Conservation (phyloP, 2,329 filamentous ascomycete species). For the Penicillium brevicompactum region DNA sequence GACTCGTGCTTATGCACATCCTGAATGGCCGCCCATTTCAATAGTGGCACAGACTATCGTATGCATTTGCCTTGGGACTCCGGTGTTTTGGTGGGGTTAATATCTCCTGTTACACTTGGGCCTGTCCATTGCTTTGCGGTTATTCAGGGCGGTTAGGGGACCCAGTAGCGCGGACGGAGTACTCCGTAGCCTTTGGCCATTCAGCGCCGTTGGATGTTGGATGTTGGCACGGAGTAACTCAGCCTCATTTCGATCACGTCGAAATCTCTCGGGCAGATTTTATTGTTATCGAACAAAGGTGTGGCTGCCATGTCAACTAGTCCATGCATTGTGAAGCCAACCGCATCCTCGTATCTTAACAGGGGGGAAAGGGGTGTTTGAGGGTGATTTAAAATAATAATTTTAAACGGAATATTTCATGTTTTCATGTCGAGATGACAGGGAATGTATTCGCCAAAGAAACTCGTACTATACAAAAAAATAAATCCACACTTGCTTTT, state of each 20-base stretch:
- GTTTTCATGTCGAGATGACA: conserved; percentile 1
- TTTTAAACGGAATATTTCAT: not conserved
- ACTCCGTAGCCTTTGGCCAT: no score
- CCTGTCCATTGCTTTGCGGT: not conserved
- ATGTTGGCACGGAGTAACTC: not conserved
- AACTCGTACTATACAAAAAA: conserved; percentile 7
- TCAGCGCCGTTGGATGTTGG: not conserved
- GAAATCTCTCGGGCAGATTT: not conserved
- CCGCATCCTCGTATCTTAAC: conserved; percentile 16
- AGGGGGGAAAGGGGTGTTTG: not conserved
- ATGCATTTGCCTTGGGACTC: not conserved
- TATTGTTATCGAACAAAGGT: not conserved
- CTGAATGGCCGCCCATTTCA: conserved; percentile 3
- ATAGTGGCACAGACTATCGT: not conserved
- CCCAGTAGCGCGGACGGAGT: not conserved
- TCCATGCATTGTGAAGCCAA: conserved; percentile 11
- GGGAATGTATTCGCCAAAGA: conserved; percentile 5
- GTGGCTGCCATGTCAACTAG: conserved; percentile 1
- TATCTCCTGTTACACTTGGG: not conserved
- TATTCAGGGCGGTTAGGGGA: not conserved
- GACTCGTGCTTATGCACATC: not conserved
- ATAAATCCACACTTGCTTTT: conserved; percentile 5
- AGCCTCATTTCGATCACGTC: not conserved
- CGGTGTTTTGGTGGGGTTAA: not conserved
- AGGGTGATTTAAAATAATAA: not conserved